A percentile compares a stretch with the other conserved stretches of the same genome.
Evolutionary conservation across 1,284 basidiomycete genomes (phyloP).

Genomic region (Cyathus olla): DNA sequence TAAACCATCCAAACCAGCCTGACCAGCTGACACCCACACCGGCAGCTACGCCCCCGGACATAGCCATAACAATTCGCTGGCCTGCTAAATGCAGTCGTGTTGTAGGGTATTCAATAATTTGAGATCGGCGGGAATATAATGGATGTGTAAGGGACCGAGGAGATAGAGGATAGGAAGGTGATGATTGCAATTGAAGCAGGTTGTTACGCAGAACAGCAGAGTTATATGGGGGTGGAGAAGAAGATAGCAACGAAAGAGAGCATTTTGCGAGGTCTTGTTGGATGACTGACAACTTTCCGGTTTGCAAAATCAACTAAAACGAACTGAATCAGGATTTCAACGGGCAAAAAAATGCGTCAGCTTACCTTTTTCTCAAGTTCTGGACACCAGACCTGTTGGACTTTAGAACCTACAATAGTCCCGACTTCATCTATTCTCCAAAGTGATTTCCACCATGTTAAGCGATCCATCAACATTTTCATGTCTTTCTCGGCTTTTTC

Average conservation of each 20-base stretch:
- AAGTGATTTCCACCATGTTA: conserved; percentile 78
- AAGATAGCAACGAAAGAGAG: conserved; percentile 53
- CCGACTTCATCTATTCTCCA: conserved; percentile 81
- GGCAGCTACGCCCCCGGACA: conserved; percentile 55
- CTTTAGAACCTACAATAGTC: conserved; percentile 61
- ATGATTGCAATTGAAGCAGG: conserved; percentile 65
- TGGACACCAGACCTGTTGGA: conserved; percentile 71
- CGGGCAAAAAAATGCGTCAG: background rate
- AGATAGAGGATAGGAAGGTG: conserved; percentile 61
- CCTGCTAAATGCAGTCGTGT: conserved; percentile 74
- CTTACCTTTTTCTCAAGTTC: conserved; percentile 75
- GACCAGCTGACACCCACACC: conserved; percentile 61
- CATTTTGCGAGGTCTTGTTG: conserved; percentile 60
- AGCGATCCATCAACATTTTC: conserved; percentile 58
- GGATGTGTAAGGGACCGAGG: conserved; percentile 66
- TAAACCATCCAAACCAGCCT: conserved; percentile 64
- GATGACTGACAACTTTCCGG: conserved; percentile 71
- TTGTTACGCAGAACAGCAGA: conserved; percentile 79
- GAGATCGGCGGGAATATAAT: conserved; percentile 64
- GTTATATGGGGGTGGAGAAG: conserved; percentile 50
- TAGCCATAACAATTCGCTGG: conserved; percentile 69
- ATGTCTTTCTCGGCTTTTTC: conserved; percentile 61
- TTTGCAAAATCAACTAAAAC: conserved; percentile 74
- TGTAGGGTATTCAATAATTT: conserved; percentile 71
- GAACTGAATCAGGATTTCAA: background rate